Percentiles rank a stretch among this genome's conserved stretches.
Evolutionary conservation across 352 stramenopile species (phyloP).

Genomic region (Pythium chondricola): DNA sequence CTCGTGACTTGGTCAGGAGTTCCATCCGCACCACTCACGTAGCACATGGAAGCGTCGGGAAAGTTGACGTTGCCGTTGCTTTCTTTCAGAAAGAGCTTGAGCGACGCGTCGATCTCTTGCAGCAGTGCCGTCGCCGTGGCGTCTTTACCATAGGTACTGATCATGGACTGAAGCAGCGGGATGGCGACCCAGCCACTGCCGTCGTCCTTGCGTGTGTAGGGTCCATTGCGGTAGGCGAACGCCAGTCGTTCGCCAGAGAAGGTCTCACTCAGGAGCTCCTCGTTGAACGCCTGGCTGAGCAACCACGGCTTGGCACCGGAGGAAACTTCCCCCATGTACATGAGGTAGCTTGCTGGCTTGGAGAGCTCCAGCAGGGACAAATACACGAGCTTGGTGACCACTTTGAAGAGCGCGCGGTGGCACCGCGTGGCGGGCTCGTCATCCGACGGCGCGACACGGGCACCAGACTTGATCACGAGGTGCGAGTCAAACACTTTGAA

Average conservation of each 20-base stretch:
- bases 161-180: slow-evolving; percentile 27
- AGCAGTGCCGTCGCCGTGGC: slow-evolving; percentile 15
- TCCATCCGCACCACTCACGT: slow-evolving; percentile 17
- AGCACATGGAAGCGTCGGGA: slow-evolving; percentile 28
- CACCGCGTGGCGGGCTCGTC: slow-evolving; percentile 27
- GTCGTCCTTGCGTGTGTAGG: slow-evolving; percentile 32
- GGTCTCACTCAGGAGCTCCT: slow-evolving; percentile 29
- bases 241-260: slow-evolving; percentile 28
- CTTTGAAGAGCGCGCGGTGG: slow-evolving; percentile 39
- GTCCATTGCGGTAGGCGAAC: slow-evolving; percentile 28
- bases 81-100: slow-evolving; percentile 23
- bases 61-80: slow-evolving; percentile 33
- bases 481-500: slow-evolving; percentile 23
- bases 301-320: slow-evolving; percentile 29
- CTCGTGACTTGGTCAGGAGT: slow-evolving; percentile 4
- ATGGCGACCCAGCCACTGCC: slow-evolving; percentile 35
- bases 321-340: slow-evolving; percentile 37
- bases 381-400: slow-evolving; percentile 30
- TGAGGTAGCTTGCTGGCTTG: slow-evolving; percentile 34
- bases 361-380: slow-evolving; percentile 28
- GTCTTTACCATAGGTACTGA: slow-evolving; percentile 17
- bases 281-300: slow-evolving; percentile 20
- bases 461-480: slow-evolving; percentile 14
- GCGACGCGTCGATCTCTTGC: slow-evolving; percentile 25
- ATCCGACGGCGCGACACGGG: slow-evolving; percentile 8